Conservation (phyloP, 495 filamentous ascomycete genomes). For the Trichoderma erinaceum region DNA sequence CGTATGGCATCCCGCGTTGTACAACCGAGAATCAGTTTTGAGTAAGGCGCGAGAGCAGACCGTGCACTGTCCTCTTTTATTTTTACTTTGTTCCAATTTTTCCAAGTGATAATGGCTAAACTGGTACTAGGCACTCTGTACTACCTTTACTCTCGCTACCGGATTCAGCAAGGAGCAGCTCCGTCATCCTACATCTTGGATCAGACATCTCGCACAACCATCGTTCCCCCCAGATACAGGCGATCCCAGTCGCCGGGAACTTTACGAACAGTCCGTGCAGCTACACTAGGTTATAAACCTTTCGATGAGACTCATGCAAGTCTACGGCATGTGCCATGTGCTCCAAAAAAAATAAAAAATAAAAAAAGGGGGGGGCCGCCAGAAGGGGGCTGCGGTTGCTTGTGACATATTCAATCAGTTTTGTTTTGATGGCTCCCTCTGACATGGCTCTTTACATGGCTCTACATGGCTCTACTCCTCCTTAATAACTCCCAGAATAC, state of each 20-base stretch:
- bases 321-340: background rate
- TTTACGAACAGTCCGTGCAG: slow-evolving; percentile 9
- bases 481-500: background rate
- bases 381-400: background rate
- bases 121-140: too few relatives aligned
- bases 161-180: background rate
- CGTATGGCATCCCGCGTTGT: too few relatives aligned
- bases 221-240: background rate
- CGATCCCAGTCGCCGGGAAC: background rate
- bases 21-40: too few relatives aligned
- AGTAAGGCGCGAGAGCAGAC: too few relatives aligned
- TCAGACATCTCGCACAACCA: background rate
- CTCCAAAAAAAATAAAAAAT: background rate
- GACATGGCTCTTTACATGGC: background rate
- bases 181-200: slow-evolving; percentile 1
- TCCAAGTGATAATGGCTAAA: too few relatives aligned
- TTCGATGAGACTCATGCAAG: slow-evolving; percentile 1
- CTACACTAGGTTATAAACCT: background rate
- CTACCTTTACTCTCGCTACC: background rate
- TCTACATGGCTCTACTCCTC: background rate
- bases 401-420: background rate
- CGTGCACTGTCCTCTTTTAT: too few relatives aligned
- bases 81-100: too few relatives aligned
- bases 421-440: background rate
- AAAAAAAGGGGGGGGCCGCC: too few relatives aligned